A percentile compares a stretch with the other conserved stretches of the same genome.
These are phyloP conservation scores for Lepiota venenata DNA, from an alignment of 768 basidiomycete species.

Conservation along the genomic window DNA sequence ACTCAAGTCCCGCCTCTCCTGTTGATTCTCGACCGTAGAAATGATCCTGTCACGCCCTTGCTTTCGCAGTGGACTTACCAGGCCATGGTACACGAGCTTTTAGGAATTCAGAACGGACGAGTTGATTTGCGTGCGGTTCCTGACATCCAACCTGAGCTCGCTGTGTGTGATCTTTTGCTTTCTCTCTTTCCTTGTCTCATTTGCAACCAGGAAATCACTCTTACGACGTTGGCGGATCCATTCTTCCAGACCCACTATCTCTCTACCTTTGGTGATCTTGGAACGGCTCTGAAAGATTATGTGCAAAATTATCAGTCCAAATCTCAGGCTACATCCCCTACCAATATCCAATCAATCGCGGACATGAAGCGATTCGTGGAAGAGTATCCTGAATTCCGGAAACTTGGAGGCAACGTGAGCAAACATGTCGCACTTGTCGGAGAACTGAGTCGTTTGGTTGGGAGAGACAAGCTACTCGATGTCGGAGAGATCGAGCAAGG, in stretches of 20 bases:
- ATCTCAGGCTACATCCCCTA: conserved; percentile 71
- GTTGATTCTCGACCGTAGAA: conserved; percentile 90
- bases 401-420: conserved; percentile 96
- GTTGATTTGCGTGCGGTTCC: conserved; percentile 83
- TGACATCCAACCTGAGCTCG: conserved; percentile 82
- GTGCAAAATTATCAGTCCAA: conserved; percentile 90
- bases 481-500: conserved; percentile 97
- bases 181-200: conserved; percentile 7
- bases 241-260: conserved; percentile 92
- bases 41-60: conserved; percentile 95
- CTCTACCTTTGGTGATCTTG: conserved; percentile 95
- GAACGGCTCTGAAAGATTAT: conserved; percentile 86
- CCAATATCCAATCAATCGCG: conserved; percentile 85
- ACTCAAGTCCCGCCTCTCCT: conserved; percentile 88
- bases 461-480: conserved; percentile 79
- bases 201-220: conserved; percentile 76
- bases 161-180: conserved; percentile 41
- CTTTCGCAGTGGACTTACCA: conserved; percentile 99
- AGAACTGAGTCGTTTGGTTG: conserved; percentile 89
- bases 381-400: conserved; percentile 96
- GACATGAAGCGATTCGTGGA: conserved; percentile 99
- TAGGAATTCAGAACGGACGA: conserved; percentile 92
- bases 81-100: conserved; percentile 97
- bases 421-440: conserved; percentile 98
- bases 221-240: conserved; percentile 87